Base-by-base conservation (phyloP, 331 rosid species). In the Cydonia oblonga region DNA sequence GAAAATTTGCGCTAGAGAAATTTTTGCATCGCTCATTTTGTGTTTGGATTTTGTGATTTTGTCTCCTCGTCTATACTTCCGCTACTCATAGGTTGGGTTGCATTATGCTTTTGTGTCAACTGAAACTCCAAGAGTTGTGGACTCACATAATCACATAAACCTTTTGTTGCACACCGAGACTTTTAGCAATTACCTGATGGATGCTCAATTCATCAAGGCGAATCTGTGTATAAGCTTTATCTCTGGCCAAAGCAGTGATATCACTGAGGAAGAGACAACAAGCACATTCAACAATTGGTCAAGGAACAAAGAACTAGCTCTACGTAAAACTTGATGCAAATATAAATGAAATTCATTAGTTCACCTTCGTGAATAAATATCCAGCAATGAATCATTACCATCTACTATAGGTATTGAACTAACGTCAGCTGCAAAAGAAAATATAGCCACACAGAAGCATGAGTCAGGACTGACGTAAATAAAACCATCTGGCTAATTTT, bases 321-420 rank as follows among this genome's bases (percentile, higher is more conserved):
- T 59, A 59, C 22, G 46, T 13, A 72, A 60, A 62, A 58, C n/a
- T 42, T 77, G 77, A 80, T 33, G 53, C 26, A 33, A 5, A 26
- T 23, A 28, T 19, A 32, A 73, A 53, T 8, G 19, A 33, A 25
- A 24, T 54, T 6, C 57, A 58, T 49, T 46, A 28, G 24, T n/a
- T 49, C 67, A 95, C 99, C 99, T 91, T 61, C 99, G 89, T 40
- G 93, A 89, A 87, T 95, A 95, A 77, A 91, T 81, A 87, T 95
- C 99, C 74, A 95, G 81, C 76, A 95, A 89, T 0, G 97, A 89
- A 76, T 95, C 90, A 59, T 78, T 87, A 30, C 90, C 93, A 70
- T 91, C 99, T 69, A 95, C 99, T 66, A 95, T 85, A 42, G 99
- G 99, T 82, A 95, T 80, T 66, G 99, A 89, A 83, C 97, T 95